Percentiles rank a stretch among this genome's conserved stretches.
Conservation (phyloP, 306 rosid species). For the Mucuna pruriens region DNA sequence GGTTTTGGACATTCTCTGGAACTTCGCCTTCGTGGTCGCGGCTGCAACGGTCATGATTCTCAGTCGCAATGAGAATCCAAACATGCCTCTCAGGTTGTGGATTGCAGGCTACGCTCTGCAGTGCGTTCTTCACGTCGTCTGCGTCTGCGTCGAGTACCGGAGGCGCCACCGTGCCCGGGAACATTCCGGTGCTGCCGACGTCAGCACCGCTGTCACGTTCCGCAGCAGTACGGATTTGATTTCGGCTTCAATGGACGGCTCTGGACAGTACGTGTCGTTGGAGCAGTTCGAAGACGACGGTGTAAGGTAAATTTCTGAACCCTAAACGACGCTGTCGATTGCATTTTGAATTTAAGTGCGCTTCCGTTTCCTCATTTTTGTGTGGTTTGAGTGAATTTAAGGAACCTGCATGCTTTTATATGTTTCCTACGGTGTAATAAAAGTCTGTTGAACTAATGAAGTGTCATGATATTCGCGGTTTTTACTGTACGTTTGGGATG, state of each 20-base stretch:
- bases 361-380: neutral
- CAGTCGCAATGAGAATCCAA: constrained; percentile 66
- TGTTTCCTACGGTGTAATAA: neutral
- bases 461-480: neutral
- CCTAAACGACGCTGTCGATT: neutral
- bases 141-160: constrained; percentile 73
- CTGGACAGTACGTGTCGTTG: constrained; percentile 56
- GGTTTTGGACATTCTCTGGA: constrained; percentile 84
- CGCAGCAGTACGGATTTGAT: constrained; percentile 52
- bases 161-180: constrained; percentile 50
- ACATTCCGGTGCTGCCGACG: constrained; percentile 1
- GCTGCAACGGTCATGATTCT: constrained; percentile 62
- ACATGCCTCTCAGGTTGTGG: constrained; percentile 80
- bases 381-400: neutral
- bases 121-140: constrained; percentile 69
- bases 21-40: constrained; percentile 70
- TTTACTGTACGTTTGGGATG: constrained; percentile 16
- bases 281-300: constrained; percentile 60
- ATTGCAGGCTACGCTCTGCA: constrained; percentile 78
- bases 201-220: constrained; percentile 1
- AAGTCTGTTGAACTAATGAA: neutral
- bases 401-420: constrained; percentile 7
- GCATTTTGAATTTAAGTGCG: neutral
- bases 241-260: constrained; percentile 51
- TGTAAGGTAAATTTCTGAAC: constrained; percentile 52